Percentiles rank a stretch among this genome's conserved stretches.
Conservation (phyloP, 129 eudicot species). For the Ambrosia artemisiifolia region DNA sequence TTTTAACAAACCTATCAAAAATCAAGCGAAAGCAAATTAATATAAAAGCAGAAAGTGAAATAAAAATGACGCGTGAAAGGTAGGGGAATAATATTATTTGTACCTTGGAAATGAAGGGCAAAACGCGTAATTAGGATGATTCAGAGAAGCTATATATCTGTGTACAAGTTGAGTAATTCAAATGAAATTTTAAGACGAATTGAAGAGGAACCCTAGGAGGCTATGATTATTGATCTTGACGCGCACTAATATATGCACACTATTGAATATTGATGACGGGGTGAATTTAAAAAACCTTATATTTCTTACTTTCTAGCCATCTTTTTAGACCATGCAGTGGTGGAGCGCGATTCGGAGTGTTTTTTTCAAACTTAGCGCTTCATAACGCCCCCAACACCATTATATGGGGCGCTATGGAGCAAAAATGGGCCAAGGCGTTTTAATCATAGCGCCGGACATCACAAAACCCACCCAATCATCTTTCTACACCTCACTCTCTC, state of each 20-base stretch:
- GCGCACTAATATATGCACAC: constrained; percentile 14
- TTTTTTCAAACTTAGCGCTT: too few relatives aligned
- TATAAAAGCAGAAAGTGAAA: too few relatives aligned
- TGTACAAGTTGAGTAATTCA: neutral
- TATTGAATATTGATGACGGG: constrained; percentile 11
- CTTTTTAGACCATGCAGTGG: too few relatives aligned
- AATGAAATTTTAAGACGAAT: constrained; percentile 18
- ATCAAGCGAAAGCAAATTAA: neutral
- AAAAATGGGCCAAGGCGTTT: too few relatives aligned
- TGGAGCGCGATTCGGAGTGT: too few relatives aligned
- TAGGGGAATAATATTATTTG: neutral
- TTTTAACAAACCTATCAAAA: neutral
- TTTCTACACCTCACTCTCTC: too few relatives aligned
- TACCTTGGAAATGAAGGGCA: constrained; percentile 10
- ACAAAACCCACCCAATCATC: too few relatives aligned
- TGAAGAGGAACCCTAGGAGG: constrained; percentile 37
- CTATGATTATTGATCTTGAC: constrained; percentile 29
- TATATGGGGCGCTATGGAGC: too few relatives aligned
- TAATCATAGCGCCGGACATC: too few relatives aligned
- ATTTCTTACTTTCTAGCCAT: too few relatives aligned
- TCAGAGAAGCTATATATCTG: neutral
- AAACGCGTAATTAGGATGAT: neutral
- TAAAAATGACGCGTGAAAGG: neutral
- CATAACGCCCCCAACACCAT: too few relatives aligned
- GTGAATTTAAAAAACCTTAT: neutral